Base-by-base conservation (phyloP, 345 rosid species). In the Jatropha curcas region DNA sequence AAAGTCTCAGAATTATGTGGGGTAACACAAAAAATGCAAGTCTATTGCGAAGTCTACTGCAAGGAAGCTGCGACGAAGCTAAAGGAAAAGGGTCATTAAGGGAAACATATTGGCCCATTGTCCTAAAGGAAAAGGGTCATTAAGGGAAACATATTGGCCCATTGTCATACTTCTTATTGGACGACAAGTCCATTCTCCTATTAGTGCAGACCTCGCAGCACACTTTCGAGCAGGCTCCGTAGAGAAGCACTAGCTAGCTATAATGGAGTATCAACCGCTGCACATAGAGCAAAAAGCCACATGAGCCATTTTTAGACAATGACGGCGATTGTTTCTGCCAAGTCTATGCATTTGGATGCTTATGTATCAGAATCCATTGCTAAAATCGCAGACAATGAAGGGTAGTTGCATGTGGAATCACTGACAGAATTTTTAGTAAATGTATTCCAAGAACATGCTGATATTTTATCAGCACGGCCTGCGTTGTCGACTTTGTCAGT, bases 261-360 rank as follows among this genome's bases (percentile, higher is more conserved):
- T 46, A 89, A 37, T 3, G 99, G 99, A 37, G 86, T 78, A 57
- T 95, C 97, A 37, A 92, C 84, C 13, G 92, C 86, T 55, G 94
- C 91, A 60, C 93, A 88, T 28, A 92, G 79, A 30, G 96, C 90
- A 74, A 89, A 87, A 39, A 92, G 81, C 98, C 98, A 95, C 55
- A 78, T 48, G 24, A 85, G 25, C 87, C 91, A 10, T 62, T 79
- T 74, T 82, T 84, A 16, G 88, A 68, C 30, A 89, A 76, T 4
- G 60, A 60, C n/a, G 63, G 53, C 74, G 71, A 48, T 68, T 6
- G 79, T 73, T 78, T 89, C 98, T 13, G 86, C 74, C 14, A 70
- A 71, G 65, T 66, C 68, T 82, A 92, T 88, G 41, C 80, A 86
- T 73, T 89, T 88, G 81, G 88, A 88, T 31, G 84, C 90, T 53